Base-by-base conservation (phyloP, 75 land plant species). In the Gnetum montanum region DNA sequence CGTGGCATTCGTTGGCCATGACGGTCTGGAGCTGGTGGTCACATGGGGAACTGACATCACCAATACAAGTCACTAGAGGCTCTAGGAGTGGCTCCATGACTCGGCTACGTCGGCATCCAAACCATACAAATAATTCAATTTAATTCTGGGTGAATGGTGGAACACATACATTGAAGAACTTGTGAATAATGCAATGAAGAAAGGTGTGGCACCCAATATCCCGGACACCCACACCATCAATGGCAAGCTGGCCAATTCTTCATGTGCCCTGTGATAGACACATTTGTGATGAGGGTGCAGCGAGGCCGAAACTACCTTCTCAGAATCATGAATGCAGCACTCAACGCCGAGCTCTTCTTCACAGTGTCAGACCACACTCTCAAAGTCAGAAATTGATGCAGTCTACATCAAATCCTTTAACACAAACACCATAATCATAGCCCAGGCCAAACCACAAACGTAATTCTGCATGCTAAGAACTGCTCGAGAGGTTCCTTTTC, bases 71-170 rank as follows among this genome's bases (percentile, higher is more conserved):
- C n/a, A n/a, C n/a, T n/a, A n/a, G n/a, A n/a, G n/a, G n/a, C n/a
- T n/a, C n/a, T n/a, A n/a, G n/a, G n/a, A n/a, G n/a, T n/a, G n/a
- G n/a, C n/a, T n/a, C n/a, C n/a, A n/a, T n/a, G n/a, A n/a, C n/a
- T n/a, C n/a, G n/a, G n/a, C n/a, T n/a, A n/a, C n/a, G n/a, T n/a
- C n/a, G n/a, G n/a, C n/a, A n/a, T n/a, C n/a, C n/a, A n/a, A n/a
- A n/a, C n/a, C n/a, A n/a, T n/a, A n/a, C n/a, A n/a, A n/a, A n/a
- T 2, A 51, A 8, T 29, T 15, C 8, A 3, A 12, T 3, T 13
- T 2, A 30, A 12, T 36, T 72, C 54, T 58, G 82, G 95, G 95
- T 16, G 92, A 90, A 59, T 90, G 96, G 96, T 90, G 81, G 81
- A 77, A 90, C 63, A 69, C 47, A 2, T 70, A 86, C 43, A 73